These are phyloP conservation scores for Sarcodon aspratus DNA, from an alignment of 768 basidiomycete genomes.

Conservation along the genomic window DNA sequence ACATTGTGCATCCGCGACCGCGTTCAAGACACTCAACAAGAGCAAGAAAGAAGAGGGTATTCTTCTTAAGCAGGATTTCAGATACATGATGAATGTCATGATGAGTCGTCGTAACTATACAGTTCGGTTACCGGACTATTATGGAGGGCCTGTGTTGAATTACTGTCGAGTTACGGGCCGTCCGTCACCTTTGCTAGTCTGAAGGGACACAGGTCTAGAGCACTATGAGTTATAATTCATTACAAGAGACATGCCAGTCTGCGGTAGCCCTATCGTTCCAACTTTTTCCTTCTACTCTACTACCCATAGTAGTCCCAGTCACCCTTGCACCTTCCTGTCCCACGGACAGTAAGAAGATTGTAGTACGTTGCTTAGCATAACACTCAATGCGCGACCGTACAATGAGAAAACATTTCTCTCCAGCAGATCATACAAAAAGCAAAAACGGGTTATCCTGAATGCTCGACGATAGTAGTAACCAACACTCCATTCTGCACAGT, in stretches of 20 bases:
- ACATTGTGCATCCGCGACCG: slow-evolving; percentile 78
- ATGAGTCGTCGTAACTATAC: too few relatives aligned
- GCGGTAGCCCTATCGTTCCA: too few relatives aligned
- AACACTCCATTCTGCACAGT: slow-evolving; percentile 73
- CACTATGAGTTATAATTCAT: too few relatives aligned
- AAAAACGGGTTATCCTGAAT: slow-evolving; percentile 35
- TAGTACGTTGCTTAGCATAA: neutral
- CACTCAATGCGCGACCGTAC: neutral
- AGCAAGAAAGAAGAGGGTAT: slow-evolving; percentile 36
- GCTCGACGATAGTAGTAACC: slow-evolving; percentile 84
- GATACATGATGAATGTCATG: slow-evolving; percentile 87
- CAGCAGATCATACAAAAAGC: neutral
- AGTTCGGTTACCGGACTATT: too few relatives aligned
- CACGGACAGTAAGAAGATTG: neutral
- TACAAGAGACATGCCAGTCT: too few relatives aligned
- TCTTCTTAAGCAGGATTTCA: slow-evolving; percentile 48
- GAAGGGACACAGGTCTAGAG: too few relatives aligned
- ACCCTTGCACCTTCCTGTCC: too few relatives aligned
- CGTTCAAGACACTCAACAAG: slow-evolving; percentile 55
- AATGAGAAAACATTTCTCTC: neutral
- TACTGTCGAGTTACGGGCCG: too few relatives aligned
- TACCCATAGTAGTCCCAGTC: too few relatives aligned
- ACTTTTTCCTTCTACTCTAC: too few relatives aligned
- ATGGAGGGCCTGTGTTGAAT: too few relatives aligned
- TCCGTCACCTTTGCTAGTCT: too few relatives aligned